These are phyloP conservation scores for Brassica hybrid DNA, from an alignment of 441 rosid genomes.

Conservation along the genomic window DNA sequence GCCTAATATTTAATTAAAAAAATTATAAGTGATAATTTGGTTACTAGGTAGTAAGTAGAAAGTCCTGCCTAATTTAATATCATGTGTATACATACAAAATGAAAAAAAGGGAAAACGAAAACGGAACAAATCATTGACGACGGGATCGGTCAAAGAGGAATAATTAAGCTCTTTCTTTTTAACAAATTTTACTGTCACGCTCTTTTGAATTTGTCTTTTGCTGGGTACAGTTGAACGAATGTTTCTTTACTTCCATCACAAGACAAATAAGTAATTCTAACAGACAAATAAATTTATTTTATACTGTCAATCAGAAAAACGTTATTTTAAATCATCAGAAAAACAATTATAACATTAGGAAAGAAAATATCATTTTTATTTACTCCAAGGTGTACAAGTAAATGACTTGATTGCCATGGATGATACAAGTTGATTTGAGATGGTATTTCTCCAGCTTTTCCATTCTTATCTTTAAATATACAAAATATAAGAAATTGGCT, in stretches of 20 bases:
- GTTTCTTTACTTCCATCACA: conserved; percentile 44
- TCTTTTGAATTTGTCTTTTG: conserved; percentile 44
- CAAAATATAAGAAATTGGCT: neutral
- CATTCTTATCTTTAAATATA: neutral
- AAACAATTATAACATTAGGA: neutral
- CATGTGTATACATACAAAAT: neutral
- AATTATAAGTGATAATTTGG: neutral
- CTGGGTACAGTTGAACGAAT: conserved; percentile 42
- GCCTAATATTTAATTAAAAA: neutral
- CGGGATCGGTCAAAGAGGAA: conserved; percentile 42
- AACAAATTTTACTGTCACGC: conserved; percentile 32
- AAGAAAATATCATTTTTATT: neutral
- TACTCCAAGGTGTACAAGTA: neutral
- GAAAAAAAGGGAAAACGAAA: conserved; percentile 7
- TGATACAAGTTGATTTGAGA: neutral
- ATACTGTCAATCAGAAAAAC: neutral
- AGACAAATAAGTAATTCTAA: conserved; percentile 26
- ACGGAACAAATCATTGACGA: conserved; percentile 32
- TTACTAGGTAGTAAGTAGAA: neutral
- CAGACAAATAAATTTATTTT: neutral
- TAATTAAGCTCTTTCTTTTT: conserved; percentile 45
- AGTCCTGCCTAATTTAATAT: neutral
- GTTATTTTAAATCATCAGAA: neutral
- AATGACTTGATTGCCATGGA: neutral
- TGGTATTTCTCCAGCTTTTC: neutral